Evolutionary conservation across 495 filamentous ascomycete genomes (phyloP).

Genomic region (Hypoxylon subgilvum): DNA sequence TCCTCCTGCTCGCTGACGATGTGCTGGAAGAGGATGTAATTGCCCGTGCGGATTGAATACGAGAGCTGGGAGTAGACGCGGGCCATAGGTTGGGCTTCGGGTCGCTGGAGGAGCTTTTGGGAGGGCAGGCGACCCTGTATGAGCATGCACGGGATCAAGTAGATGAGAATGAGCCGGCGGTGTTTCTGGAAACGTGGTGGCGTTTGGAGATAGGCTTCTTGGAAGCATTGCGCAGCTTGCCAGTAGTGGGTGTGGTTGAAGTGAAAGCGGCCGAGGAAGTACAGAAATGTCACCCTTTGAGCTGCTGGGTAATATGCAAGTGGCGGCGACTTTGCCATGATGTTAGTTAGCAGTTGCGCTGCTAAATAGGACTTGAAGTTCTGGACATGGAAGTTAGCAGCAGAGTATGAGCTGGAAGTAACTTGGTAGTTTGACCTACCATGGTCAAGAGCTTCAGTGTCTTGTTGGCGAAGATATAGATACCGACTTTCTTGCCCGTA

Average conservation of each 20-base stretch:
- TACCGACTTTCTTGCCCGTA: constrained; percentile 82
- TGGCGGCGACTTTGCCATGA: constrained; percentile 80
- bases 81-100: constrained; percentile 73
- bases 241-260: constrained; percentile 83
- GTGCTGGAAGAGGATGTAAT: constrained; percentile 77
- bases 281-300: constrained; percentile 88
- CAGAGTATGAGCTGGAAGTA: neutral
- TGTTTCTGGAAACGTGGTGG: constrained; percentile 71
- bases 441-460: constrained; percentile 89
- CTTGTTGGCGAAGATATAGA: constrained; percentile 89
- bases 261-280: constrained; percentile 89
- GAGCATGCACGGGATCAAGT: constrained; percentile 81
- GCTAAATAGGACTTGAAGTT: constrained; percentile 69
- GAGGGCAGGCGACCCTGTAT: constrained; percentile 87
- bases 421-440: constrained; percentile 47
- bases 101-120: constrained; percentile 64
- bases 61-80: constrained; percentile 77
- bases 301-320: constrained; percentile 81
- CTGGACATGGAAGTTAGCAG: constrained; percentile 41
- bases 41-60: constrained; percentile 73
- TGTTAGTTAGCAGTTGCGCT: constrained; percentile 87
- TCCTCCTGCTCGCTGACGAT: constrained; percentile 60
- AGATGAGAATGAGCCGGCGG: constrained; percentile 79
- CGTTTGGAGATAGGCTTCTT: constrained; percentile 80
- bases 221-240: constrained; percentile 72